These are phyloP conservation scores for Eragrostis curvula DNA, from an alignment of 176 grass and related monocot species.

Conservation along the genomic window DNA sequence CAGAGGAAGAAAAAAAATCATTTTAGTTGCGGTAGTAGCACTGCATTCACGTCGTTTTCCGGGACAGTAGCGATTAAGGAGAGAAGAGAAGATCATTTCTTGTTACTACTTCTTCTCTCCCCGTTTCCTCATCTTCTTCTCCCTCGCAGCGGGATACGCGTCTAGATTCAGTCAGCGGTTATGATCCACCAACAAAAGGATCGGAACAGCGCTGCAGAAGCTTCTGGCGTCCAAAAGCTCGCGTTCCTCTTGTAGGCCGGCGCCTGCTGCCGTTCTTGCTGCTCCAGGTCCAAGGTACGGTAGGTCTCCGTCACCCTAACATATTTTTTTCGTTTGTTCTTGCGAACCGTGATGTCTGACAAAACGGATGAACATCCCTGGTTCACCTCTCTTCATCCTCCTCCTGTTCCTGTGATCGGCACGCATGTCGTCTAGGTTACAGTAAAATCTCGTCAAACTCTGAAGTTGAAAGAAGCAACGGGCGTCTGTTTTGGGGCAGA, in stretches of 20 bases:
- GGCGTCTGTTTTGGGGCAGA: conserved; percentile 4
- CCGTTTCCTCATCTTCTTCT: background rate
- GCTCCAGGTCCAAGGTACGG: background rate
- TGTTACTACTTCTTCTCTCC: too few species aligned
- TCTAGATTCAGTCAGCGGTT: conserved; percentile 25
- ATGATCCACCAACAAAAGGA: conserved; percentile 3
- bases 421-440: background rate
- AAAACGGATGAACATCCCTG: background rate
- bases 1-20: background rate
- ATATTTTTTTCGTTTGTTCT: too few species aligned
- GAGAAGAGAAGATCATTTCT: conserved; percentile 11
- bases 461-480: background rate
- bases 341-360: background rate
- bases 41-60: conserved; percentile 37
- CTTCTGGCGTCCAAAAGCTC: background rate
- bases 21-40: conserved; percentile 9
- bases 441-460: background rate
- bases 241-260: background rate
- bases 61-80: background rate
- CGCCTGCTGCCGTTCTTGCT: background rate
- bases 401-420: background rate
- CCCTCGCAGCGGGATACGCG: background rate
- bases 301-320: background rate
- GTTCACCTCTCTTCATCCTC: background rate
- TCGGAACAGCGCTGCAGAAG: background rate